phyloP scores from a whole-genome alignment of 164 flowering plant genomes.

The Tetrastigma voinierianum region DNA sequence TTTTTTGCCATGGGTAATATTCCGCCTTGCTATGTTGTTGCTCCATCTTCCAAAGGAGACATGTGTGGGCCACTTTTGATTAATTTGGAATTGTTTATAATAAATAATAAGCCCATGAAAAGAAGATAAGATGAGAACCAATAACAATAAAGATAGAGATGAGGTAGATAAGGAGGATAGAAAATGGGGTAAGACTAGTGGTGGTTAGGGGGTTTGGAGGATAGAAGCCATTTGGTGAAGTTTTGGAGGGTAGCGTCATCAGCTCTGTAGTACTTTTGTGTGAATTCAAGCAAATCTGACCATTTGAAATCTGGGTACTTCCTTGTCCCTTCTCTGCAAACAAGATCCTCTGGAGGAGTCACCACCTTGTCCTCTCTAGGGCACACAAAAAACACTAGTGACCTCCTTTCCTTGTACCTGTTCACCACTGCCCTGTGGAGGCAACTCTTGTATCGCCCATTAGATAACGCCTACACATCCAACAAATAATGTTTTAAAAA shows the following conservation, averaged over 20 bases:
- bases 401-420: slow-evolving; percentile 22
- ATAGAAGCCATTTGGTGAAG: slow-evolving; percentile 21
- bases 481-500: not conserved
- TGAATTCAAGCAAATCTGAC: slow-evolving; percentile 26
- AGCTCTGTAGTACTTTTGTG: slow-evolving; percentile 29
- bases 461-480: slow-evolving; percentile 27
- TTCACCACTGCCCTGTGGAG: slow-evolving; percentile 42
- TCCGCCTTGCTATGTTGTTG: too few relatives aligned
- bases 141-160: too few relatives aligned
- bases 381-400: slow-evolving; percentile 38
- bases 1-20: too few relatives aligned
- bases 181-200: too few relatives aligned
- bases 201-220: slow-evolving; percentile 5
- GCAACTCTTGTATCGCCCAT: slow-evolving; percentile 41
- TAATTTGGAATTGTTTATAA: too few relatives aligned
- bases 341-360: slow-evolving; percentile 26
- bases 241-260: slow-evolving; percentile 24
- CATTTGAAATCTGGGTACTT: slow-evolving; percentile 37
- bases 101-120: too few relatives aligned
- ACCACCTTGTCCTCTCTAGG: slow-evolving; percentile 39
- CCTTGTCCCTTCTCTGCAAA: slow-evolving; percentile 13
- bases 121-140: too few relatives aligned
- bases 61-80: too few relatives aligned
- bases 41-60: too few relatives aligned
- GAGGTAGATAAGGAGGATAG: too few relatives aligned